Conservation (phyloP, 202 grass and related monocot genomes). For the Cymbopogon flexuosus region DNA sequence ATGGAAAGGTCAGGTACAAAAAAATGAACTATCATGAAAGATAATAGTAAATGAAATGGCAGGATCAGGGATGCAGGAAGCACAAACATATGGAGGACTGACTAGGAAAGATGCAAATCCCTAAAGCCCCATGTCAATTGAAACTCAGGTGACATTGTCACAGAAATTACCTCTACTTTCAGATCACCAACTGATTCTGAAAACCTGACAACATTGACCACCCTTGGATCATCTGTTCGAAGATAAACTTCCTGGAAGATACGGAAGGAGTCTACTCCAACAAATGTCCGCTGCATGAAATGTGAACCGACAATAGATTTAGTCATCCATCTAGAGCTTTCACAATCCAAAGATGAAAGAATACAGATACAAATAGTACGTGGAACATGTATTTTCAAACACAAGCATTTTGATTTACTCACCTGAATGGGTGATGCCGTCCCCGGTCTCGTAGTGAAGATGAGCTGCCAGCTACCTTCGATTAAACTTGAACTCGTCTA, state of each 20-base stretch:
- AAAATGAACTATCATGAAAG: not conserved
- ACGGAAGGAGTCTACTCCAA: constrained; percentile 82
- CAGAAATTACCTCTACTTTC: constrained; percentile 68
- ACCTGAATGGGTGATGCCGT: constrained; percentile 95
- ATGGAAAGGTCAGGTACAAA: no score
- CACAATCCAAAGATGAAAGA: not conserved
- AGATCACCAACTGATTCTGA: constrained; percentile 87
- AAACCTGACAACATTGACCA: constrained; percentile 87
- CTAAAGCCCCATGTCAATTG: constrained; percentile 2
- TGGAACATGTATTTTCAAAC: constrained; percentile 2
- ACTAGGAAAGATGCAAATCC: not conserved
- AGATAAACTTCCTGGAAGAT: constrained; percentile 97
- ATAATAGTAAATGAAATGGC: not conserved
- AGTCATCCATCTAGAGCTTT: not conserved
- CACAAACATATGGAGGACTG: not conserved
- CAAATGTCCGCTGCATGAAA: constrained; percentile 74
- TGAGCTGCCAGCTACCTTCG: constrained; percentile 87
- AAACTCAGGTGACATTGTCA: constrained; percentile 14
- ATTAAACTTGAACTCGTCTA: constrained; percentile 78
- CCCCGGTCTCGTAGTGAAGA: constrained; percentile 95
- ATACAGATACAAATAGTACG: not conserved
- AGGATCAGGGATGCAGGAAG: constrained; percentile 1
- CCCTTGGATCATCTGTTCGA: constrained; percentile 75
- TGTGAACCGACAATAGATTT: constrained; percentile 15
- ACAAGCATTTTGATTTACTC: not conserved